These are phyloP conservation scores for Centrapalus pauciflorus DNA, from an alignment of 129 eudicot genomes.

Conservation along the genomic window DNA sequence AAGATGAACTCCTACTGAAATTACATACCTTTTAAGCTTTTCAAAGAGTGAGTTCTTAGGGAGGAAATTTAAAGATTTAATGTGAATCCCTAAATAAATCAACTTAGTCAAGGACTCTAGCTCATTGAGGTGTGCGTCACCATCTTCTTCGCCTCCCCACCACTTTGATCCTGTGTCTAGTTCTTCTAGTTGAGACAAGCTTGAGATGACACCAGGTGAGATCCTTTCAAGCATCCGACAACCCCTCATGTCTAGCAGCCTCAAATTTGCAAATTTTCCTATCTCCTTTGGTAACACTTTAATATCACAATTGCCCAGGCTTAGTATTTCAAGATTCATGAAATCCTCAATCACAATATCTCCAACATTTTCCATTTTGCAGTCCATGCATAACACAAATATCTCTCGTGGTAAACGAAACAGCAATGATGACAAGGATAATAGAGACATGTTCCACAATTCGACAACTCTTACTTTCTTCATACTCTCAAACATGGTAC, in stretches of 20 bases:
- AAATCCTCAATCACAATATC: conserved; percentile 28
- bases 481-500: conserved; percentile 18
- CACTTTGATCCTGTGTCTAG: conserved; percentile 36
- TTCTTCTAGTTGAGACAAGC: conserved; percentile 28
- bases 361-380: conserved; percentile 27
- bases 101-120: conserved; percentile 24
- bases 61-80: conserved; percentile 16
- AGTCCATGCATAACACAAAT: conserved; percentile 19
- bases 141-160: conserved; percentile 20
- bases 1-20: conserved; percentile 23
- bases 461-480: conserved; percentile 24
- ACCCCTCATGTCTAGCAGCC: conserved; percentile 36
- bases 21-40: conserved; percentile 30
- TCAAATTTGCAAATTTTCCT: conserved; percentile 24
- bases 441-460: conserved; percentile 26
- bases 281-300: conserved; percentile 29
- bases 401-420: conserved; percentile 24
- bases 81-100: conserved; percentile 30
- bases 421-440: conserved; percentile 20
- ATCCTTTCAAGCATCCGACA: conserved; percentile 19
- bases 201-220: conserved; percentile 33
- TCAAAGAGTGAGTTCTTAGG: conserved; percentile 13
- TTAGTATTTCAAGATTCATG: conserved; percentile 32
- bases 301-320: conserved; percentile 28
- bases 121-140: conserved; percentile 27